phyloP scores from a whole-genome alignment of 495 filamentous ascomycete genomes.

The Talaromyces liani region DNA sequence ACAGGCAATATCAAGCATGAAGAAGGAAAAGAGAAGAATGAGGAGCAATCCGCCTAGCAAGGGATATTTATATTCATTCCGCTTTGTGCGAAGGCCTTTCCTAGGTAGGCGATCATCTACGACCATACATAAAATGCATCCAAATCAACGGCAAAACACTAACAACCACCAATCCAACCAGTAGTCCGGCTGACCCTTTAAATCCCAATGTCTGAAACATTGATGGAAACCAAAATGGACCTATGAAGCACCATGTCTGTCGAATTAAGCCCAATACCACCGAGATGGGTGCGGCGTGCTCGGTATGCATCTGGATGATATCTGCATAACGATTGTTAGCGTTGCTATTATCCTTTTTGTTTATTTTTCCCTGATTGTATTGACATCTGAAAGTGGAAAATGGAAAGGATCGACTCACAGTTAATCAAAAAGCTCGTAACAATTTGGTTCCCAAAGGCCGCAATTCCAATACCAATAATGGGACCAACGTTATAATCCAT shows the following conservation, averaged over 20 bases:
- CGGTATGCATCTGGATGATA: neutral
- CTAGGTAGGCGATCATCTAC: neutral
- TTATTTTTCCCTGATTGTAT: too few species aligned
- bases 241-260: neutral
- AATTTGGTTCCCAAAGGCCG: slow-evolving; percentile 32
- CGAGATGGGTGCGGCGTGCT: neutral
- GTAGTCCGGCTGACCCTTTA: neutral
- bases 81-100: too few species aligned
- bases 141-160: neutral
- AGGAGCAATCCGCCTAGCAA: too few species aligned
- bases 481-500: slow-evolving; percentile 29
- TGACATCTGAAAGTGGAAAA: too few species aligned
- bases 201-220: neutral
- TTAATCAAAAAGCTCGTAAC: slow-evolving; percentile 36
- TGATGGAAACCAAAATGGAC: neutral
- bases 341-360: neutral
- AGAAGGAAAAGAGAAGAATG: too few species aligned
- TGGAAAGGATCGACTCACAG: slow-evolving; percentile 7
- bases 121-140: neutral
- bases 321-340: neutral
- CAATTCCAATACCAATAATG: slow-evolving; percentile 28
- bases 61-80: too few species aligned
- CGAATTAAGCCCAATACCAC: neutral
- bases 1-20: too few species aligned
- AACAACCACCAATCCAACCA: neutral